Percentiles rank a stretch among this genome's conserved stretches.
These are phyloP conservation scores for Cystofilobasidium macerans DNA, from an alignment of 768 basidiomycete genomes.

Conservation along the genomic window DNA sequence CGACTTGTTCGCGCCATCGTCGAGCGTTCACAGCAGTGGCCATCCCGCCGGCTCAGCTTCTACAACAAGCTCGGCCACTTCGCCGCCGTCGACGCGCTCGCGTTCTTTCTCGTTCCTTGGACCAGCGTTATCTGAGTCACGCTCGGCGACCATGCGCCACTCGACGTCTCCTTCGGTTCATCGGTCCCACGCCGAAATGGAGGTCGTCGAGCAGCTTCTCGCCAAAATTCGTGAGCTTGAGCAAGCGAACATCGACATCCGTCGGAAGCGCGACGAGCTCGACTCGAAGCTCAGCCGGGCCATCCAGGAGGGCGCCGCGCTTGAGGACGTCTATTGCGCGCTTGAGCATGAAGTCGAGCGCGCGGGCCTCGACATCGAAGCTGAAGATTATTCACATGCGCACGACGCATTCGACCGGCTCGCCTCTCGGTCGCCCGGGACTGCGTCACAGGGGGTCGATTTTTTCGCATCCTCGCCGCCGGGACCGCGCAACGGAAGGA, in stretches of 20 bases:
- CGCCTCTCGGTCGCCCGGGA: not conserved
- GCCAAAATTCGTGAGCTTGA: constrained; percentile 30
- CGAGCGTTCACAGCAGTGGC: not conserved
- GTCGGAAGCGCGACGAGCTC: constrained; percentile 23
- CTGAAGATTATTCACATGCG: constrained; percentile 42
- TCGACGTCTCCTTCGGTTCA: not conserved
- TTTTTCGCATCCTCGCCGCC: not conserved
- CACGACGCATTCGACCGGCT: too few species aligned
- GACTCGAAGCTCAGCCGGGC: constrained; percentile 19
- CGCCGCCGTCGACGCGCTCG: constrained; percentile 11
- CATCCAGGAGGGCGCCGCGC: constrained; percentile 18
- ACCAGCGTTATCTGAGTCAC: not conserved
- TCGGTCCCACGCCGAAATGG: constrained; percentile 17
- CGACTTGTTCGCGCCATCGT: not conserved
- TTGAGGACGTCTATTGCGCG: constrained; percentile 45
- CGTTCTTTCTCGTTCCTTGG: constrained; percentile 18
- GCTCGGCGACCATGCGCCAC: not conserved
- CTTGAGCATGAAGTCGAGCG: constrained; percentile 45
- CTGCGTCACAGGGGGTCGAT: not conserved
- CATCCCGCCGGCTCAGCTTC: not conserved
- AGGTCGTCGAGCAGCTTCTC: constrained; percentile 27
- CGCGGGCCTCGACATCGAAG: constrained; percentile 46
- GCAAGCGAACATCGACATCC: constrained; percentile 27
- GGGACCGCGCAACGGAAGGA: too few species aligned
- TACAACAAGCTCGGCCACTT: not conserved